Conservation (phyloP, 1,284 basidiomycete species). For the Uromyces viciae-fabae region DNA sequence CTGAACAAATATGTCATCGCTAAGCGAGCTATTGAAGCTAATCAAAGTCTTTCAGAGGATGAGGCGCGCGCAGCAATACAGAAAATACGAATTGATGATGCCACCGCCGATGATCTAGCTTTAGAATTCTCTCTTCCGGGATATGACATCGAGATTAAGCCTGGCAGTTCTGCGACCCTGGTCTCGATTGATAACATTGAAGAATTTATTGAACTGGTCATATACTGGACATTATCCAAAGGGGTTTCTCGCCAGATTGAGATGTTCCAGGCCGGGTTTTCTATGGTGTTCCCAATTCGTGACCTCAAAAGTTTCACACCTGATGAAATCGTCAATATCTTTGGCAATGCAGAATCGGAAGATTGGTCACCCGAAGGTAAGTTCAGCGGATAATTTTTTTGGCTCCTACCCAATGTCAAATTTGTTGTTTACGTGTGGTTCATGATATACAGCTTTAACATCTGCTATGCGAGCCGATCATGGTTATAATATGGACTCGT, state of each 20-base stretch:
- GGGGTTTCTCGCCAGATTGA: constrained; percentile 57
- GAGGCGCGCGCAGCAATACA: constrained; percentile 55
- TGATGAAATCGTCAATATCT: constrained; percentile 86
- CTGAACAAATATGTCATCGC: constrained; percentile 62
- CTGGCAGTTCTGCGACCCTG: constrained; percentile 52
- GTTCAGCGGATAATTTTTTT: constrained; percentile 53
- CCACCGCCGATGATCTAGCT: constrained; percentile 72
- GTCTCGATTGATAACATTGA: constrained; percentile 82
- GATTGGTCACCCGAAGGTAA: constrained; percentile 86
- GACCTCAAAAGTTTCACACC: constrained; percentile 88
- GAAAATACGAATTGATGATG: constrained; percentile 60
- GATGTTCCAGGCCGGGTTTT: constrained; percentile 63
- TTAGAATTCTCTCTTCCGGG: constrained; percentile 96
- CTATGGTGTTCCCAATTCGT: constrained; percentile 84
- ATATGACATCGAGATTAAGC: constrained; percentile 76
- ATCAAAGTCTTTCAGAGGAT: constrained; percentile 52
- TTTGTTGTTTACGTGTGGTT: neutral
- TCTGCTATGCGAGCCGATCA: constrained; percentile 95
- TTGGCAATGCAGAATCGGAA: constrained; percentile 82
- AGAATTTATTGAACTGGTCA: constrained; percentile 71
- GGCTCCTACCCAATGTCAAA: neutral
- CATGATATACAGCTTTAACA: constrained; percentile 66
- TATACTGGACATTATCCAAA: constrained; percentile 53
- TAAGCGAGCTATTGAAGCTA: constrained; percentile 57
- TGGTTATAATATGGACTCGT: constrained; percentile 91